A percentile compares a stretch with the other conserved stretches of the same genome.
These are phyloP conservation scores for Arabidopsis suecica DNA, from an alignment of 345 rosid species.

Conservation along the genomic window DNA sequence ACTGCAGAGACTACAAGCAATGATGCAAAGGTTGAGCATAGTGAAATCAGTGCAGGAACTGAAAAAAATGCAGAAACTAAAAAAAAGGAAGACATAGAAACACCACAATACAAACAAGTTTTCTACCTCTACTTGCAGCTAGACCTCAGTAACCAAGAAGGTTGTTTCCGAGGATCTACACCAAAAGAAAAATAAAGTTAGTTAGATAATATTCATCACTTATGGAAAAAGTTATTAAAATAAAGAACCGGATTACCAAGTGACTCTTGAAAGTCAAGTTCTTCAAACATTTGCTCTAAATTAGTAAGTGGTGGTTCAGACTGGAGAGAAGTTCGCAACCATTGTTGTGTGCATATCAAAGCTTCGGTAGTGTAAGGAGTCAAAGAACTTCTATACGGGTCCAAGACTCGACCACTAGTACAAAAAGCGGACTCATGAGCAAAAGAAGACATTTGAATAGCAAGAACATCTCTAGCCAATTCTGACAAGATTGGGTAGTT, in stretches of 20 bases:
- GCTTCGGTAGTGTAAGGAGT: background rate
- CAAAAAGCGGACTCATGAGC: background rate
- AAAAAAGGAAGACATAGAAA: background rate
- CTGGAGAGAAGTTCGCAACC: background rate
- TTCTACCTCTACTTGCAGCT: background rate
- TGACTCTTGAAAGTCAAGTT: background rate
- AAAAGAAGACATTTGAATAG: background rate
- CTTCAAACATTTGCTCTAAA: background rate
- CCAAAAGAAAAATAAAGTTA: background rate
- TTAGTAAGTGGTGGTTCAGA: background rate
- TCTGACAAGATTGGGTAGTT: background rate
- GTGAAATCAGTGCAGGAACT: background rate
- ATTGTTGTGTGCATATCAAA: background rate
- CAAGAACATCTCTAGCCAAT: background rate
- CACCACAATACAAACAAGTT: background rate
- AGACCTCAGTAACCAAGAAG: background rate
- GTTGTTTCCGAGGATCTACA: background rate
- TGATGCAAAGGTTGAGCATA: background rate
- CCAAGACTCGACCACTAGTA: background rate
- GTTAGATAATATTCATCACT: background rate
- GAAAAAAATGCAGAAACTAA: background rate
- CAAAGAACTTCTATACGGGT: background rate
- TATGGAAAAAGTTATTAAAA: background rate
- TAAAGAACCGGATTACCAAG: constrained; percentile 4
- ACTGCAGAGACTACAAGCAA: background rate